phyloP scores from a whole-genome alignment of 2,329 filamentous ascomycete species.

The Penicillium sp. region DNA sequence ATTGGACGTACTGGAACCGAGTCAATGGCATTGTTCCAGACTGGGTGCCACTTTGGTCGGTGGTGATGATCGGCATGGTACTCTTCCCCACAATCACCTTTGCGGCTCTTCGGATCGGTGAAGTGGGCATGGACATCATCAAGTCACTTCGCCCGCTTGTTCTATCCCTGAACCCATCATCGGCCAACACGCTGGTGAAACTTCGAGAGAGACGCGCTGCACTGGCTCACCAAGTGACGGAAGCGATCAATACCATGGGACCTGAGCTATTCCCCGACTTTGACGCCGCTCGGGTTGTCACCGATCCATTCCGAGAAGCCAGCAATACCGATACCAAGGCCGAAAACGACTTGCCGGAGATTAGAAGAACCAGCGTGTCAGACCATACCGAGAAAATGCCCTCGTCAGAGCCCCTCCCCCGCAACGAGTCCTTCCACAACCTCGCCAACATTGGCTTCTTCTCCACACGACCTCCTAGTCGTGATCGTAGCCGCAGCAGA shows the following conservation, averaged over 20 bases:
- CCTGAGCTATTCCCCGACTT: constrained; percentile 98
- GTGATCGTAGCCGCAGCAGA: constrained; percentile 70
- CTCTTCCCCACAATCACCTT: constrained; percentile 88
- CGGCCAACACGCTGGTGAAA: constrained; percentile 77
- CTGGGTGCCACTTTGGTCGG: constrained; percentile 75
- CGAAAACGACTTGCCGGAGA: constrained; percentile 21
- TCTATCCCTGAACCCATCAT: constrained; percentile 79
- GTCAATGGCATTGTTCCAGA: constrained; percentile 76
- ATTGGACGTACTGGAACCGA: constrained; percentile 77
- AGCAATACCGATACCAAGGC: constrained; percentile 17
- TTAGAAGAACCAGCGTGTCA: constrained; percentile 25
- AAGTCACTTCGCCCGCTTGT: constrained; percentile 89
- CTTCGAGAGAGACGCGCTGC: constrained; percentile 70
- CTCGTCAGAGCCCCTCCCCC: constrained; percentile 60
- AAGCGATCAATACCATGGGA: constrained; percentile 90
- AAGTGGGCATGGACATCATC: constrained; percentile 98
- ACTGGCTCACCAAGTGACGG: constrained; percentile 78
- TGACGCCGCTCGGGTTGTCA: constrained; percentile 69
- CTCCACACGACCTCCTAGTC: constrained; percentile 79
- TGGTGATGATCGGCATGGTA: constrained; percentile 72
- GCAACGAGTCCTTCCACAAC: constrained; percentile 92
- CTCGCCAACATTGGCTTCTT: constrained; percentile 87
- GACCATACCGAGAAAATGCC: constrained; percentile 26
- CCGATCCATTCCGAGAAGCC: constrained; percentile 49
- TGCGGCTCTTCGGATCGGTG: constrained; percentile 88